These are phyloP conservation scores for Arachis hypogaea DNA, from an alignment of 306 rosid species.

Conservation along the genomic window DNA sequence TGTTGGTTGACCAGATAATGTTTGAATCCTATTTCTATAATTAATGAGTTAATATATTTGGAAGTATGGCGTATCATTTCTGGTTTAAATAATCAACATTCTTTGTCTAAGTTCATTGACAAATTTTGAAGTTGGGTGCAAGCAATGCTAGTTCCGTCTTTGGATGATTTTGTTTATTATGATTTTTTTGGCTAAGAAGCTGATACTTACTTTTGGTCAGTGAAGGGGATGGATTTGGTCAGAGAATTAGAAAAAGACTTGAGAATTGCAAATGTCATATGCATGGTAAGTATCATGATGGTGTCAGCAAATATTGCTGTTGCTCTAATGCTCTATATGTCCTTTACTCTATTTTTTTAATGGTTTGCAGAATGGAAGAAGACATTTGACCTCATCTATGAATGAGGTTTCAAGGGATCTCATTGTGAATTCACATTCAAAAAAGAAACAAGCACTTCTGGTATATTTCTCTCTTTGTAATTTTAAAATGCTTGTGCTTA, in stretches of 20 bases:
- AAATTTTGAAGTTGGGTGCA: constrained; percentile 29
- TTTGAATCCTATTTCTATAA: constrained; percentile 30
- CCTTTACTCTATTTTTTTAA: constrained; percentile 36
- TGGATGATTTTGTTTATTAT: constrained; percentile 14
- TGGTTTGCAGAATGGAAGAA: constrained; percentile 88
- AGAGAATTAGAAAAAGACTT: constrained; percentile 96
- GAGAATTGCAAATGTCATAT: constrained; percentile 94
- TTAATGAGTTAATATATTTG: constrained; percentile 23
- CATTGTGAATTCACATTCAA: constrained; percentile 85
- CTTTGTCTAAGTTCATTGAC: constrained; percentile 19
- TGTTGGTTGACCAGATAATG: constrained; percentile 31
- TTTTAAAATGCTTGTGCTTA: constrained; percentile 26
- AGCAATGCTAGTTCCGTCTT: constrained; percentile 24
- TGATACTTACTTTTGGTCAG: constrained; percentile 95
- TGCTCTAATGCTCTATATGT: constrained; percentile 33
- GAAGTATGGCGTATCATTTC: constrained; percentile 35
- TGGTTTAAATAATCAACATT: constrained; percentile 32
- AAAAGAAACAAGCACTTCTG: constrained; percentile 91
- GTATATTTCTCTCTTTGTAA: constrained; percentile 61
- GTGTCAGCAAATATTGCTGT: constrained; percentile 27
- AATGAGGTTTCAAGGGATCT: constrained; percentile 99
- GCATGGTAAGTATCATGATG: constrained; percentile 70
- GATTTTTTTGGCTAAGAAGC: constrained; percentile 45
- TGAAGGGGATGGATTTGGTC: constrained; percentile 99
- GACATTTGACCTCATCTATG: constrained; percentile 85